Conservation (phyloP, 345 rosid species). For the Aurinia saxatilis region DNA sequence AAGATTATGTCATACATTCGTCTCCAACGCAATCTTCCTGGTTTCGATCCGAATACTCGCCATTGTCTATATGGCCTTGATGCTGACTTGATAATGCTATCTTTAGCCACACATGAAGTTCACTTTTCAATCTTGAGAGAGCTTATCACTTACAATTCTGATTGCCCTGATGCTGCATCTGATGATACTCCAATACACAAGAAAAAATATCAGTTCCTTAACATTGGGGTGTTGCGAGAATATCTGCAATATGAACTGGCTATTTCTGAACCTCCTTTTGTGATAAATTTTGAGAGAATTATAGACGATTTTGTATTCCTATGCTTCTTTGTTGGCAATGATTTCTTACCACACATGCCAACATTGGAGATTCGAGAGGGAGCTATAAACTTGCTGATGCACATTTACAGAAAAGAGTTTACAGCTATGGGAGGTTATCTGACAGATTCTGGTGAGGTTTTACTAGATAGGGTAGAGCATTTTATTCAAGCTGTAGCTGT, state of each 20-base stretch:
- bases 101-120: conserved; percentile 95
- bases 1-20: too few species aligned
- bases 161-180: conserved; percentile 61
- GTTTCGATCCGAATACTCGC: conserved; percentile 84
- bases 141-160: too few species aligned
- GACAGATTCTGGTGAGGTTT: conserved; percentile 96
- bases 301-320: conserved; percentile 96
- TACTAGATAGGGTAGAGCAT: conserved; percentile 78
- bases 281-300: conserved; percentile 72
- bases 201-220: conserved; percentile 98
- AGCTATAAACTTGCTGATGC: conserved; percentile 90
- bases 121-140: conserved; percentile 97
- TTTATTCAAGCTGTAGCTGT: conserved; percentile 80
- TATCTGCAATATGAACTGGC: conserved; percentile 85
- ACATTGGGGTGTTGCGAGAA: conserved; percentile 90
- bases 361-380: conserved; percentile 99
- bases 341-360: conserved; percentile 98
- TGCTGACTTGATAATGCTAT: conserved; percentile 98
- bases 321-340: conserved; percentile 99
- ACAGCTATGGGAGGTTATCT: conserved; percentile 93
- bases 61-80: conserved; percentile 98
- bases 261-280: conserved; percentile 75
- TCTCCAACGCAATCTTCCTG: conserved; percentile 67
- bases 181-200: conserved; percentile 82
- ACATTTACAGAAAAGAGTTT: conserved; percentile 81